Base-by-base conservation (phyloP, 2,329 filamentous ascomycete genomes). In the Paraphoma chrysanthemicola region DNA sequence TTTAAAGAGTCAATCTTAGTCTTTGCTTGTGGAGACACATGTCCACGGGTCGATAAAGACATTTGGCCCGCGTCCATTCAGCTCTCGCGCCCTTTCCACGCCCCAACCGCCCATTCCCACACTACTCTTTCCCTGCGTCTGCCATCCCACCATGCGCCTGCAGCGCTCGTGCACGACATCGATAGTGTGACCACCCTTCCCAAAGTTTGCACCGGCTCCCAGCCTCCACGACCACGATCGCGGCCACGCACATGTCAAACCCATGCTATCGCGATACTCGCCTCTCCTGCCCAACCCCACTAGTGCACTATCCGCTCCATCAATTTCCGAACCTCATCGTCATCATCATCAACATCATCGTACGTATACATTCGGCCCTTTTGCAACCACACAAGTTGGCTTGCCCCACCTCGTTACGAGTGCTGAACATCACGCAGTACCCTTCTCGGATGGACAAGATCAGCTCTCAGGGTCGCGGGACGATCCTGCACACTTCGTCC, bases 71-170 rank as follows among this genome's bases (percentile, higher is more conserved):
- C 33, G 14, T 14, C 33, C 33, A 10, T 14, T 36, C 33, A 36
- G 33, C 33, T 10, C 6, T 36, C 33, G 33, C 14, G 9, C 14
- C 9, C 33, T 36, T 36, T 14, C 14, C 33, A 14, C 33, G 14
- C 33, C 10, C 9, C 14, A 36, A 14, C 33, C 33, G 33, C 9
- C 10, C 33, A 10, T 33, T 53, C 44, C 38, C 47, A 16, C 45
- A 43, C 38, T 45, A 11, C 39, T 39, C 29, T 54, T 57, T 38
- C 55, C 55, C 51, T 57, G 51, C 55, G 30, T 57, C 48, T 6
- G 16, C 28, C 48, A 53, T 18, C 16, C 16, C 39, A 31, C 36
- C 39, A 56, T 14, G 38, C 49, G 49, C 49, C 50, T 53, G 48
- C 18, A 53, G 54, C 49, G 49, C 44, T 44, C 14, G 51, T 50